Evolutionary conservation across 225 moss, liverwort and hornwort genomes (phyloP).

Genomic region (Sphagnum tenellum): DNA sequence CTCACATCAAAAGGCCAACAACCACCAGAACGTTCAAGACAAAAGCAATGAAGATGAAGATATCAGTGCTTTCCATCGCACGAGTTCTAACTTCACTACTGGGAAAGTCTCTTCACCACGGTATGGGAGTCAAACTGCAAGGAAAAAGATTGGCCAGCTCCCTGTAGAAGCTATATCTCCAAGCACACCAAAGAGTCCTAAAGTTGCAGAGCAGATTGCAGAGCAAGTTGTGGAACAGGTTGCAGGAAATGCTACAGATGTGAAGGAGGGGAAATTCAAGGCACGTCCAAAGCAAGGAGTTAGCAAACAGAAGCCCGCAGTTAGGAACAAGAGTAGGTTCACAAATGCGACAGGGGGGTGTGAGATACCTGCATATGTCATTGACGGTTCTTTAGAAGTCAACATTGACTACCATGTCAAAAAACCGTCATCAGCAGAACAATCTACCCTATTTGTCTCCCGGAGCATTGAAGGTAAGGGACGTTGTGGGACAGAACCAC

Average conservation of each 20-base stretch:
- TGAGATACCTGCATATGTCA: slow-evolving; percentile 15
- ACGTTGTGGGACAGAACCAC: not conserved
- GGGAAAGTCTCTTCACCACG: not conserved
- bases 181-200: slow-evolving; percentile 3
- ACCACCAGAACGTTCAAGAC: slow-evolving; percentile 23
- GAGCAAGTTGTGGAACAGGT: too few relatives aligned
- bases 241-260: not conserved
- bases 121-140: too few relatives aligned
- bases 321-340: not conserved
- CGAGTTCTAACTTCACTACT: slow-evolving; percentile 18
- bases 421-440: slow-evolving; percentile 16
- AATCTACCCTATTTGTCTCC: slow-evolving; percentile 5
- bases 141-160: too few relatives aligned
- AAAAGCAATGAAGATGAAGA: slow-evolving; percentile 13
- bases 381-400: slow-evolving; percentile 15
- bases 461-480: too few relatives aligned
- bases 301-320: not conserved
- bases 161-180: not conserved
- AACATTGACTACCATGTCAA: slow-evolving; percentile 7
- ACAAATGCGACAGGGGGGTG: slow-evolving; percentile 16
- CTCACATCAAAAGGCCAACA: slow-evolving; percentile 7
- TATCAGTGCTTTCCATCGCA: not conserved
- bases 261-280: not conserved
- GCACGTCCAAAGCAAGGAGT: not conserved
- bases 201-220: not conserved